Evolutionary conservation across 225 moss, liverwort and hornwort genomes (phyloP).

Genomic region (Polytrichum commune): DNA sequence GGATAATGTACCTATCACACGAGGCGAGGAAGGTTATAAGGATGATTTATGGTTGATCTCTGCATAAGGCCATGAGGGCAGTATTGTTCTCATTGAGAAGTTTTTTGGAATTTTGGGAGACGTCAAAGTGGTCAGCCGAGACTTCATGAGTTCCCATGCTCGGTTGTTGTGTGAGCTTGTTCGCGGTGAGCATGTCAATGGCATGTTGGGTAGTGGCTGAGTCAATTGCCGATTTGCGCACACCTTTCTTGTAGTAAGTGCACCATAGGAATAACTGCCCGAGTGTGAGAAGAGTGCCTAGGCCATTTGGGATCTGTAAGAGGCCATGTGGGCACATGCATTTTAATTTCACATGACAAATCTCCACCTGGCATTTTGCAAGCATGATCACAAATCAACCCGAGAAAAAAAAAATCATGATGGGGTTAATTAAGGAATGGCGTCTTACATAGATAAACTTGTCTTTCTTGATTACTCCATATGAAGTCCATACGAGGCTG

Average conservation of each 20-base stretch:
- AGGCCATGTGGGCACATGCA: background rate
- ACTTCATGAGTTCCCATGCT: slow-evolving; percentile 11
- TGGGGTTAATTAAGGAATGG: no score
- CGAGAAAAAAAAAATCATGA: no score
- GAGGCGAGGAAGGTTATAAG: no score
- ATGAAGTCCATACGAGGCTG: slow-evolving; percentile 73
- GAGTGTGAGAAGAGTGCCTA: slow-evolving; percentile 36
- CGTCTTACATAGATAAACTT: slow-evolving; percentile 74
- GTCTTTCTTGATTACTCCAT: slow-evolving; percentile 59
- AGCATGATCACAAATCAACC: no score
- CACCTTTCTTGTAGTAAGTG: slow-evolving; percentile 32
- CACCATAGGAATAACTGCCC: slow-evolving; percentile 37
- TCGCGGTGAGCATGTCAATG: background rate
- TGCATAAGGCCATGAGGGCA: slow-evolving; percentile 36
- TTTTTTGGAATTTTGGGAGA: slow-evolving; percentile 22
- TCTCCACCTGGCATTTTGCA: no score
- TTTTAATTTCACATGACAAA: no score
- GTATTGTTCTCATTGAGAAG: slow-evolving; percentile 20
- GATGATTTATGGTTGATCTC: slow-evolving; percentile 5
- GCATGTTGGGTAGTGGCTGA: slow-evolving; percentile 15
- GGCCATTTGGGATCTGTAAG: slow-evolving; percentile 48
- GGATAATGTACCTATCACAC: no score
- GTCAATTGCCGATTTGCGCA: slow-evolving; percentile 9
- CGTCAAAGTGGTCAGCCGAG: slow-evolving; percentile 12
- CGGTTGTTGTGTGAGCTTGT: slow-evolving; percentile 27